These are phyloP conservation scores for Penicillium sp. DNA, from an alignment of 2,329 filamentous ascomycete genomes.

Conservation along the genomic window DNA sequence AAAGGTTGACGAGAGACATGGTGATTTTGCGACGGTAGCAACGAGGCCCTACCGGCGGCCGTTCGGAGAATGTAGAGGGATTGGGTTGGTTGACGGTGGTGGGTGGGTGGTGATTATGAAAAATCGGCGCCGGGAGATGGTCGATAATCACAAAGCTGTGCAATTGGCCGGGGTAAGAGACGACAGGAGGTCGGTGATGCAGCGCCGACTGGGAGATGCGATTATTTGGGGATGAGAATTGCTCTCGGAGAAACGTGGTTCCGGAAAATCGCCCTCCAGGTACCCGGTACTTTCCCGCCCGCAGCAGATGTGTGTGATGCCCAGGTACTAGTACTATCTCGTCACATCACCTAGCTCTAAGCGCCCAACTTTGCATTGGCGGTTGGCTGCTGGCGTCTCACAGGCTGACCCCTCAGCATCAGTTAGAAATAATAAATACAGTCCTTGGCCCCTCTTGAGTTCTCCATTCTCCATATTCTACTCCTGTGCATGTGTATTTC, in stretches of 20 bases:
- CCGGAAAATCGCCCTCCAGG: constrained; percentile 7
- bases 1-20: constrained; percentile 75
- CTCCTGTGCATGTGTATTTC: neutral
- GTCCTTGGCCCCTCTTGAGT: constrained; percentile 6
- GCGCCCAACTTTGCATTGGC: constrained; percentile 23
- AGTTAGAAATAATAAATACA: constrained; percentile 17
- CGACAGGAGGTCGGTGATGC: constrained; percentile 5
- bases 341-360: constrained; percentile 24
- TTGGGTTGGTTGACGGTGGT: neutral
- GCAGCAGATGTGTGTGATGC: constrained; percentile 6
- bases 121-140: neutral
- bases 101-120: neutral
- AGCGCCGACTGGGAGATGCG: constrained; percentile 4
- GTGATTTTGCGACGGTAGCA: constrained; percentile 23
- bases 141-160: constrained; percentile 1
- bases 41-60: constrained; percentile 22
- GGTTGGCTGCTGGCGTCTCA: constrained; percentile 19
- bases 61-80: constrained; percentile 7
- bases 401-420: constrained; percentile 21
- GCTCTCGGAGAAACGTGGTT: constrained; percentile 36
- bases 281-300: constrained; percentile 9
- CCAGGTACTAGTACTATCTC: constrained; percentile 13
- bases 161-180: constrained; percentile 2
- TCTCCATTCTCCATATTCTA: neutral
- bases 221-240: constrained; percentile 32